Conservation (phyloP, 352 stramenopile genomes). For the Phytophthora capsici region DNA sequence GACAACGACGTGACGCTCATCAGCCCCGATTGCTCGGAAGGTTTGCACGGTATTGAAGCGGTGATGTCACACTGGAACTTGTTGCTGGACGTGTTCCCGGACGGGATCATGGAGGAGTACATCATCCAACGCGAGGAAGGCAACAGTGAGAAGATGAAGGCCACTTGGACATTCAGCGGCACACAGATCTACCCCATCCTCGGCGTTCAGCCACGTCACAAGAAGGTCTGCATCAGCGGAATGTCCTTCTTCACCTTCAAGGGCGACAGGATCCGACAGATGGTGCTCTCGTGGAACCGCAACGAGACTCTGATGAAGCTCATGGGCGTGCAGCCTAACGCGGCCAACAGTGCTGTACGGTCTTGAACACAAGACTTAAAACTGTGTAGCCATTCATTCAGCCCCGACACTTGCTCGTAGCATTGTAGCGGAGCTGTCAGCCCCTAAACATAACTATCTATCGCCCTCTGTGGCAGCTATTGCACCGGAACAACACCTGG, state of each 20-base stretch:
- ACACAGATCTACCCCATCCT: constrained; percentile 83
- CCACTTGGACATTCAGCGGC: constrained; percentile 79
- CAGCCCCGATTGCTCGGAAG: constrained; percentile 68
- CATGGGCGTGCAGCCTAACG: constrained; percentile 56
- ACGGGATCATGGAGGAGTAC: constrained; percentile 88
- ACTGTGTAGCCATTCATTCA: background rate
- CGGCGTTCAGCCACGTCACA: constrained; percentile 69
- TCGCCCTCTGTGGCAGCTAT: constrained; percentile 16
- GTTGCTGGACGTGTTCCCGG: constrained; percentile 75
- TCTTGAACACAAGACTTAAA: too few relatives aligned
- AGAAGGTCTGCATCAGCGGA: constrained; percentile 82
- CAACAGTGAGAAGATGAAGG: constrained; percentile 69
- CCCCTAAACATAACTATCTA: constrained; percentile 25
- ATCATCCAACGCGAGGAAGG: constrained; percentile 69
- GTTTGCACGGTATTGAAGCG: constrained; percentile 65
- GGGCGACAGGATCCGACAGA: constrained; percentile 72
- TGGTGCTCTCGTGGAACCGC: constrained; percentile 81
- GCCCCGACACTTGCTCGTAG: constrained; percentile 18
- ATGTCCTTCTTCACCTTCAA: constrained; percentile 84
- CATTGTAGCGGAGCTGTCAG: constrained; percentile 10
- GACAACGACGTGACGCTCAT: constrained; percentile 74
- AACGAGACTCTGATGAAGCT: constrained; percentile 75
- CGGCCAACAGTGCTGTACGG: constrained; percentile 26
- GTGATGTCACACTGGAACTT: constrained; percentile 79
- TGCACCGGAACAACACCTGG: constrained; percentile 12